Base-by-base conservation (phyloP, 2,329 filamentous ascomycete genomes). In the Cercospora sp. region DNA sequence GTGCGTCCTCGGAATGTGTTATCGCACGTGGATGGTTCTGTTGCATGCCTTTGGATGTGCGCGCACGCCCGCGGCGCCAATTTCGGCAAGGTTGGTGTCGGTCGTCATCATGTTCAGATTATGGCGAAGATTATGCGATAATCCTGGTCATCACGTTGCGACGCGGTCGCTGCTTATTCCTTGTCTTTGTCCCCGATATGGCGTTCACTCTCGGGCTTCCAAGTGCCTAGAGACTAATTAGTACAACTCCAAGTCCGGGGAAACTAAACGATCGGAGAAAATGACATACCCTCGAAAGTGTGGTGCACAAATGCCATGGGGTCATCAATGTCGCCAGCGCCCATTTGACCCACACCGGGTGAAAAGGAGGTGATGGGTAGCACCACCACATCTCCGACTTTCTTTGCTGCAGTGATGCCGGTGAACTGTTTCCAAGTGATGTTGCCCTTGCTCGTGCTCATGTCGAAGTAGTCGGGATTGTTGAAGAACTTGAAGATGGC, bases 261-360 rank as follows among this genome's bases (percentile, higher is more conserved):
- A 57, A n/a, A 37, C 32, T 59, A 12, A 34, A 57, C 7, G 32
- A 63, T 24, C 24, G 30, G 53, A 5, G 5, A 79, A 26, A 40
- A 57, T 32, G 9, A n/a, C 86, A 73, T 83, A 96, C 94, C 95
- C 84, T 97, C 92, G 79, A 99, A 99, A 65, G 93, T 90, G 82
- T 99, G 95, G 82, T 95, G 94, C 69, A 99, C 95, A 84, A 97
- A 98, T 1, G 95, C 95, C 92, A 97, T 94, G 1, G 93, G 93
- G 78, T 98, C 91, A 73, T 97, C 93, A 51, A 89, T 86, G 70
- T 96, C 93, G 76, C 90, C 90, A 57, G 95, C 91, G 12, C 91
- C 92, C 93, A 97, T 98, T 79, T 97, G 93, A 74, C 89, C 87
- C 55, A 98, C 93, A 28, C 95, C 95, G 0, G 95, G 95, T 75